These are phyloP conservation scores for Ogataea paradorogensis DNA, from an alignment of 805 yeast genomes.

Conservation along the genomic window DNA sequence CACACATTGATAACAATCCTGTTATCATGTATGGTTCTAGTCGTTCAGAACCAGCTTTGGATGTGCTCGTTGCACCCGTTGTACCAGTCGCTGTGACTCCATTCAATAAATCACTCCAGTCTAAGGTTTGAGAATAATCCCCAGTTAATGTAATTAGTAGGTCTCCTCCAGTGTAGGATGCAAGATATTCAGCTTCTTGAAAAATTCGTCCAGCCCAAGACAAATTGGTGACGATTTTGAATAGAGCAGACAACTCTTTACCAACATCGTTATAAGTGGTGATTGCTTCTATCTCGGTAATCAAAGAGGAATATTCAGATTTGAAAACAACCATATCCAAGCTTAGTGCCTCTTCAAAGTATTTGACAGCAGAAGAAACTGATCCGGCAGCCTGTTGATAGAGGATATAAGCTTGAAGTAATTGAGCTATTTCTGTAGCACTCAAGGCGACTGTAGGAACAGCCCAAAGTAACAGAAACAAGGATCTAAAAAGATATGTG, in stretches of 20 bases:
- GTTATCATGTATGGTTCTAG: background rate
- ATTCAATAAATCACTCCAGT: background rate
- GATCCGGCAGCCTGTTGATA: constrained; percentile 1
- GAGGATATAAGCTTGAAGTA: background rate
- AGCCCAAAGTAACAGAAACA: too few species aligned
- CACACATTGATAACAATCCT: background rate
- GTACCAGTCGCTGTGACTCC: background rate
- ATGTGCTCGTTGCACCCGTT: background rate
- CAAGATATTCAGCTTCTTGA: background rate
- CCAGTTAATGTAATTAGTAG: background rate
- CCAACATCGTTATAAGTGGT: background rate
- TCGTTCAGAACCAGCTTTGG: background rate
- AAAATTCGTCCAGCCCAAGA: background rate
- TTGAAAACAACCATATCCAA: background rate
- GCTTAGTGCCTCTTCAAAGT: background rate
- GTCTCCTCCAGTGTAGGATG: background rate
- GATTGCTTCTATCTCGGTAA: background rate
- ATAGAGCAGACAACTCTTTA: background rate
- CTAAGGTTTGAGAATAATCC: background rate
- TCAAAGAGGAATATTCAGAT: background rate
- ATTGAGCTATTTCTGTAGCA: background rate
- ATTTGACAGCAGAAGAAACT: background rate
- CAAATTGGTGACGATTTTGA: background rate
- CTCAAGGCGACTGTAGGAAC: background rate
- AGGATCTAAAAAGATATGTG: too few species aligned